Base-by-base conservation (phyloP, 2,329 filamentous ascomycete genomes). In the Aspergillus fischeri region DNA sequence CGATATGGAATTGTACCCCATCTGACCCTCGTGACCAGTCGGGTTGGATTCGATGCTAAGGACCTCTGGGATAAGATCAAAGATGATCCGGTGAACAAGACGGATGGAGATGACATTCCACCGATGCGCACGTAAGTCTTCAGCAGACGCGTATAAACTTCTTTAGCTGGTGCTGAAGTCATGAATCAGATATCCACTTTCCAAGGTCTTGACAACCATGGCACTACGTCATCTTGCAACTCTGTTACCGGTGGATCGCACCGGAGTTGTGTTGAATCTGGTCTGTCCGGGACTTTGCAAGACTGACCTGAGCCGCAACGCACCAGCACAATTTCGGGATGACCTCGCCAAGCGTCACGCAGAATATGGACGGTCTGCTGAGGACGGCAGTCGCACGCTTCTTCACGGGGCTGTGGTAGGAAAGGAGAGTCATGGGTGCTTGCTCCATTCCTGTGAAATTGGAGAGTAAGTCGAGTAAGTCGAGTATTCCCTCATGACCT, bases 161-260 rank as follows among this genome's bases (percentile, higher is more conserved):
- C 14, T 35, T 35, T 7, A 49, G 20, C 28, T 55, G 49, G 38
- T 51, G 61, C 56, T 27, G 24, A 60, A 59, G 62, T 54, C 10
- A 38, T 52, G 24, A 64, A 17, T 7, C 7, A 38, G 67, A 49
- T 75, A 75, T 52, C 67, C 68, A 28, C 60, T 73, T 27, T 72
- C 71, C 24, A 75, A 74, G 61, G 63, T 75, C 20, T 60, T 75
- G 53, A 69, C 72, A 50, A 64, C 72, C 20, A 60, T 72, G 29
- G 53, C 62, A 7, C 54, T 73, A 29, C 70, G 69, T 20, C 63
- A 68, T 49, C 63, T 75, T 3, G 72, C 67, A 3, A 59, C 51
- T 14, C 17, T 53, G 14, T 11, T 63, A 10, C 61, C 65, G 4
- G 64, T 69, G 57, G 41, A 62, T 60, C 28, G 66, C 62, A 35